Conservation (phyloP, 2,329 filamentous ascomycete genomes). For the Furcasterigmium furcatum region DNA sequence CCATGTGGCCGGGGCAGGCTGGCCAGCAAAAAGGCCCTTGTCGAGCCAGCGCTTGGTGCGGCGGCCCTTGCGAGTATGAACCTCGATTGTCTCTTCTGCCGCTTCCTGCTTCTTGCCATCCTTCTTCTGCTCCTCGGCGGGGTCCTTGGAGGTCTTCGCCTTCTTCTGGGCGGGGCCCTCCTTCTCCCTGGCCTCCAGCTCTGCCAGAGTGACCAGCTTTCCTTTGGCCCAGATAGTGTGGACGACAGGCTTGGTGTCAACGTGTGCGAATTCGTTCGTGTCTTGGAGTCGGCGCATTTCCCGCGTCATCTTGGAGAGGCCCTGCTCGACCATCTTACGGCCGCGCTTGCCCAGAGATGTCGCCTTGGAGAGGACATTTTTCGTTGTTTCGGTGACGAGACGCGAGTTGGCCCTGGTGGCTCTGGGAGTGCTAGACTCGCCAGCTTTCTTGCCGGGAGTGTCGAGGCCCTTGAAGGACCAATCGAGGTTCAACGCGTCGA, state of each 20-base stretch:
- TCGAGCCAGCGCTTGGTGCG: constrained; percentile 72
- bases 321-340: constrained; percentile 49
- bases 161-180: constrained; percentile 34
- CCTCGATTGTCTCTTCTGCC: constrained; percentile 31
- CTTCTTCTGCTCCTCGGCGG: constrained; percentile 5
- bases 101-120: constrained; percentile 17
- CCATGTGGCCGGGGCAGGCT: constrained; percentile 52
- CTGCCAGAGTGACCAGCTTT: constrained; percentile 51
- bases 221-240: constrained; percentile 64
- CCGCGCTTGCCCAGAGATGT: constrained; percentile 59
- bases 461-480: constrained; percentile 36
- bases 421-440: constrained; percentile 23
- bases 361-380: constrained; percentile 41
- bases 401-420: constrained; percentile 41
- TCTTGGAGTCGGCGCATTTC: constrained; percentile 59
- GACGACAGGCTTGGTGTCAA: constrained; percentile 55
- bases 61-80: constrained; percentile 31
- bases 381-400: constrained; percentile 29
- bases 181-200: constrained; percentile 18
- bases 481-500: constrained; percentile 43
- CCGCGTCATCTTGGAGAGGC: constrained; percentile 44
- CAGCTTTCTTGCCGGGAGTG: constrained; percentile 18
- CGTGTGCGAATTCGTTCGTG: constrained; percentile 58
- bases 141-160: constrained; percentile 1
- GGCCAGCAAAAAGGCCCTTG: constrained; percentile 85